Conservation (phyloP, 768 basidiomycete genomes). For the Leccinellum luteum region DNA sequence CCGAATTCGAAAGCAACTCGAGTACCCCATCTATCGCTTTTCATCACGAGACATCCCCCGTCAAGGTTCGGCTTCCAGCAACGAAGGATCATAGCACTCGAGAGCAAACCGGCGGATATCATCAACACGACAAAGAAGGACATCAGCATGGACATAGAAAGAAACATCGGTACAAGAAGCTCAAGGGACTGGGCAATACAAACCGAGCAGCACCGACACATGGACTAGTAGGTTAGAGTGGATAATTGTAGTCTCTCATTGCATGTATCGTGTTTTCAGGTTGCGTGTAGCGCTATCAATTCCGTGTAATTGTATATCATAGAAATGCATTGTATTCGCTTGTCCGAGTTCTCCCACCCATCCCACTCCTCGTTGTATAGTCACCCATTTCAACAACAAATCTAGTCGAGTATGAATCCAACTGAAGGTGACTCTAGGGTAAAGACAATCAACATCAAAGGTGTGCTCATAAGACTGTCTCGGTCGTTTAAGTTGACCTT, state of each 20-base stretch:
- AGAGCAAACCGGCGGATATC: conserved; percentile 2
- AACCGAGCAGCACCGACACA: conserved; percentile 6
- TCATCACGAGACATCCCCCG: conserved; percentile 20
- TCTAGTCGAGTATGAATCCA: neutral
- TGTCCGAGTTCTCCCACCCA: neutral
- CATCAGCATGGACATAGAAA: conserved; percentile 21
- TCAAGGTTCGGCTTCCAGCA: conserved; percentile 31
- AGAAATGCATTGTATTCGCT: neutral
- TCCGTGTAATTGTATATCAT: conserved; percentile 10
- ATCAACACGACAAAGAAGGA: conserved; percentile 13
- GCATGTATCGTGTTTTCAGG: conserved; percentile 2
- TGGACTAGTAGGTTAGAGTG: conserved; percentile 16
- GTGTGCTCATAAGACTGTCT: neutral
- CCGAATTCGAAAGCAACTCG: conserved; percentile 8
- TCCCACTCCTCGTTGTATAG: neutral
- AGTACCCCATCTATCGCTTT: conserved; percentile 3
- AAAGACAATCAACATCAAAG: neutral
- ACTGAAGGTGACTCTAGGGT: neutral
- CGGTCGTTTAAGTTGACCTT: neutral
- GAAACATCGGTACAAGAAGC: conserved; percentile 24
- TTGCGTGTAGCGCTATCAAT: neutral
- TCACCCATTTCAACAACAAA: neutral
- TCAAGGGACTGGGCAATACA: conserved; percentile 7
- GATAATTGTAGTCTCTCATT: neutral
- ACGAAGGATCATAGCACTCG: conserved; percentile 14